Conservation (phyloP, 2,329 filamentous ascomycete genomes). For the Fonsecaea pedrosoi region DNA sequence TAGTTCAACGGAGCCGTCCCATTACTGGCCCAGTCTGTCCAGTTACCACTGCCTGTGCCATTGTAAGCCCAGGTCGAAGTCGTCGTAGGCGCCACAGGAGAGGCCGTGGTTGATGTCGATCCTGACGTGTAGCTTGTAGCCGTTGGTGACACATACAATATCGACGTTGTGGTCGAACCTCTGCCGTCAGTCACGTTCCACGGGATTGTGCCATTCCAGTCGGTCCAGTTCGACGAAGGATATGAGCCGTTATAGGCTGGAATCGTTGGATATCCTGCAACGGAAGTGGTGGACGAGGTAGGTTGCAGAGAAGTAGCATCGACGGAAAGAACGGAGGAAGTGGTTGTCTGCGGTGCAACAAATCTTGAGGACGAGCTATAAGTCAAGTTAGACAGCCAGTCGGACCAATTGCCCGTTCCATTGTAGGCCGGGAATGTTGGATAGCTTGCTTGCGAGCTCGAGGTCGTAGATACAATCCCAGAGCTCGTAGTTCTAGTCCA, state of each 20-base stretch:
- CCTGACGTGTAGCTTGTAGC: constrained; percentile 7
- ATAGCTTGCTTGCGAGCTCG: neutral
- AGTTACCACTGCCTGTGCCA: neutral
- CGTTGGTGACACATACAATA: constrained; percentile 6
- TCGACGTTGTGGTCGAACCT: constrained; percentile 9
- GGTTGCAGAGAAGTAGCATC: neutral
- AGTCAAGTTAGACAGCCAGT: constrained; percentile 1
- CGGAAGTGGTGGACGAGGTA: neutral
- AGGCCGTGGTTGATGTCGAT: neutral
- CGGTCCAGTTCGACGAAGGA: constrained; percentile 6
- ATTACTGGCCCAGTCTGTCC: constrained; percentile 1
- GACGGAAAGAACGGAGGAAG: neutral
- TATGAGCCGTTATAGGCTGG: constrained; percentile 6
- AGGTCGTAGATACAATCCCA: neutral
- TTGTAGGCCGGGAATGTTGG: constrained; percentile 11
- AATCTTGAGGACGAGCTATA: neutral
- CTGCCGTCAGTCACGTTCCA: constrained; percentile 1
- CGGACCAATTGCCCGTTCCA: constrained; percentile 7
- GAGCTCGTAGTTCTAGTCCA: constrained; percentile 10
- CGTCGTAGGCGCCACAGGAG: neutral
- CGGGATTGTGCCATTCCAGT: constrained; percentile 3
- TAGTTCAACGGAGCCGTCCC: neutral
- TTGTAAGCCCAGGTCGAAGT: constrained; percentile 4
- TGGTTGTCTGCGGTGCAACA: neutral
- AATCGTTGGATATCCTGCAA: constrained; percentile 2